A percentile compares a stretch with the other conserved stretches of the same genome.
Conservation (phyloP, 2,329 filamentous ascomycete genomes). For the Xylaria sp. region DNA sequence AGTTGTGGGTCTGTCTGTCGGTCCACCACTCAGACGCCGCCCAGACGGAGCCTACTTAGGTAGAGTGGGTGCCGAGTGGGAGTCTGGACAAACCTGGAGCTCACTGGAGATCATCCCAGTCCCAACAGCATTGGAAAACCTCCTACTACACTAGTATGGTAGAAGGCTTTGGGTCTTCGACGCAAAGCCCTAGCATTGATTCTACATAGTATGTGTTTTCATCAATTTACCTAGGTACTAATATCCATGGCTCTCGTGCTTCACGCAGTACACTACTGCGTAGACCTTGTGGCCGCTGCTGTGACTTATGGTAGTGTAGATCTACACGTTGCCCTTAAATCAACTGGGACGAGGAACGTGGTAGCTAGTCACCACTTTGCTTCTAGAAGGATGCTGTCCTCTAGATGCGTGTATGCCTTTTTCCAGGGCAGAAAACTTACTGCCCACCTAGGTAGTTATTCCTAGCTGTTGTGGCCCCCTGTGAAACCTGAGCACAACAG, state of each 20-base stretch:
- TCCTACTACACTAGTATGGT: not conserved
- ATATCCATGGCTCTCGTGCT: not conserved
- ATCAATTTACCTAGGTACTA: not conserved
- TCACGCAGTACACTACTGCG: not conserved
- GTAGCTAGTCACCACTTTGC: not conserved
- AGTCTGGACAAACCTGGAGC: not conserved
- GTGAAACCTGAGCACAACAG: conserved; percentile 10
- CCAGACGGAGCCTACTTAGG: conserved; percentile 19
- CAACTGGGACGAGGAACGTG: not conserved
- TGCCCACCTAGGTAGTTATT: not conserved
- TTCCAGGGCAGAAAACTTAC: not conserved
- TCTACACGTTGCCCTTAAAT: too few relatives aligned
- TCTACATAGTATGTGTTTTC: too few relatives aligned
- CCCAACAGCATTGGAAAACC: conserved; percentile 1
- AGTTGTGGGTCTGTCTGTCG: conserved; percentile 31
- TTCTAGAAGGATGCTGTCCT: conserved; percentile 13
- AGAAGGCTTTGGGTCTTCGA: not conserved
- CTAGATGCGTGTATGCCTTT: not conserved
- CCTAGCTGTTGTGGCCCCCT: not conserved
- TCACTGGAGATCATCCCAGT: conserved; percentile 5
- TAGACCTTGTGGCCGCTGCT: not conserved
- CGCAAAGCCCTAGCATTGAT: conserved; percentile 13
- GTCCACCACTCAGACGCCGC: conserved; percentile 23
- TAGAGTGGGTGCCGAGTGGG: conserved; percentile 2
- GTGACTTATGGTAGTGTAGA: not conserved